Conservation (phyloP, 2,329 filamentous ascomycete genomes). For the Calonectria hongkongensis region DNA sequence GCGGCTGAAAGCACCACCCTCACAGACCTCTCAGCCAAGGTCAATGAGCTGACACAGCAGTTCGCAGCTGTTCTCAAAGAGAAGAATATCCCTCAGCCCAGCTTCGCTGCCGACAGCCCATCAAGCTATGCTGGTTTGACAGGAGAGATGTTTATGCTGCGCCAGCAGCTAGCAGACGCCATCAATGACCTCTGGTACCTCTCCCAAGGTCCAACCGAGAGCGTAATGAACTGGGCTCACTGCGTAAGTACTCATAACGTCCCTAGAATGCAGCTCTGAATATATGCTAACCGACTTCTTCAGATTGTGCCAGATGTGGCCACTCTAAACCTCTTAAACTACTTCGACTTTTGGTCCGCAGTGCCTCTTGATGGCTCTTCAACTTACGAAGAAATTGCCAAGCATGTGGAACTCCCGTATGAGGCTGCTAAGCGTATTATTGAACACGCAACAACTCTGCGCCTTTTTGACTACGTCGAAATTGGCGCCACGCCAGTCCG, state of each 20-base stretch:
- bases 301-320: conserved; percentile 52
- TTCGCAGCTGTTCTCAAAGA: conserved; percentile 64
- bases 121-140: conserved; percentile 64
- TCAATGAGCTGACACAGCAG: conserved; percentile 64
- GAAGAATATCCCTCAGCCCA: conserved; percentile 64
- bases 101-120: conserved; percentile 66
- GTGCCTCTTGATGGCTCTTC: conserved; percentile 69
- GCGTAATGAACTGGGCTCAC: conserved; percentile 24
- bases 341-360: conserved; percentile 71
- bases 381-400: conserved; percentile 64
- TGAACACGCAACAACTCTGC: conserved; percentile 62
- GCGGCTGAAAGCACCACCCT: conserved; percentile 56
- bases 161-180: conserved; percentile 66
- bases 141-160: conserved; percentile 64
- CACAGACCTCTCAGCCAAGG: conserved; percentile 65
- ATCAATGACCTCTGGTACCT: conserved; percentile 68
- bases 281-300: background rate
- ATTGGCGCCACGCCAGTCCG: background rate
- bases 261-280: background rate
- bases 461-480: conserved; percentile 57
- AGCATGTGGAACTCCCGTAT: conserved; percentile 60
- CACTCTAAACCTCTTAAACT: conserved; percentile 68
- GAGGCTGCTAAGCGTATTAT: conserved; percentile 63
- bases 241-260: background rate
- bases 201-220: conserved; percentile 62